Conservation (phyloP, 805 yeast genomes). For the Cyberlindnera sargentensis region DNA sequence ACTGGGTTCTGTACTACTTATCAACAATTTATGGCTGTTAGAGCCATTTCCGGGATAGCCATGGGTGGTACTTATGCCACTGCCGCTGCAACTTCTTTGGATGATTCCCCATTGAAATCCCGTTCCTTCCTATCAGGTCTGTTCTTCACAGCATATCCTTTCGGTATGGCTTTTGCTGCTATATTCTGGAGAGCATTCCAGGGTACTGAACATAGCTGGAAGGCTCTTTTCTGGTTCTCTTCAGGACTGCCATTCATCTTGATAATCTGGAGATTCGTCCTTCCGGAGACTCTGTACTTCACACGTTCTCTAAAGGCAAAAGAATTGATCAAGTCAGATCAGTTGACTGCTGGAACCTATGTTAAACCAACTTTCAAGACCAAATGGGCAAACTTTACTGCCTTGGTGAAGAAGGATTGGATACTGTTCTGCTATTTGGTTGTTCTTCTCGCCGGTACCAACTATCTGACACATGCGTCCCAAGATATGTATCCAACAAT, state of each 20-base stretch:
- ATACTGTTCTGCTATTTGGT: constrained; percentile 50
- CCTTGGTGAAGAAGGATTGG: constrained; percentile 48
- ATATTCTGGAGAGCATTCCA: constrained; percentile 58
- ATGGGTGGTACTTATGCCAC: constrained; percentile 47
- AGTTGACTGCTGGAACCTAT: constrained; percentile 23
- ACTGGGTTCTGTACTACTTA: constrained; percentile 56
- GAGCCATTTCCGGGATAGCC: constrained; percentile 53
- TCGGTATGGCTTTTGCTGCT: constrained; percentile 60
- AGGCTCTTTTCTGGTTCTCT: constrained; percentile 66
- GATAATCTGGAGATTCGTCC: constrained; percentile 46
- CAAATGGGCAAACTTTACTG: constrained; percentile 24
- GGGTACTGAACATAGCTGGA: constrained; percentile 48
- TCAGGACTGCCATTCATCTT: constrained; percentile 57
- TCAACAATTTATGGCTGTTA: constrained; percentile 51
- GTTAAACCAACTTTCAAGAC: constrained; percentile 21
- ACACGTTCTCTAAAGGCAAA: constrained; percentile 26
- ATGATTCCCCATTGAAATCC: constrained; percentile 55
- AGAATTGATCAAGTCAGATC: constrained; percentile 21
- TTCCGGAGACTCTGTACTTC: constrained; percentile 57
- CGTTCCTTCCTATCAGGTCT: constrained; percentile 59
- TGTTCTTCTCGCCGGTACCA: constrained; percentile 59
- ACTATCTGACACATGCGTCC: constrained; percentile 67
- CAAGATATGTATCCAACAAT: constrained; percentile 69
- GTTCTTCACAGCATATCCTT: constrained; percentile 52
- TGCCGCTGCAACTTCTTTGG: constrained; percentile 42